Percentiles rank a stretch among this genome's conserved stretches.
Conservation (phyloP, 192 early-diverging fungal species). For the Gonapodya sp. region DNA sequence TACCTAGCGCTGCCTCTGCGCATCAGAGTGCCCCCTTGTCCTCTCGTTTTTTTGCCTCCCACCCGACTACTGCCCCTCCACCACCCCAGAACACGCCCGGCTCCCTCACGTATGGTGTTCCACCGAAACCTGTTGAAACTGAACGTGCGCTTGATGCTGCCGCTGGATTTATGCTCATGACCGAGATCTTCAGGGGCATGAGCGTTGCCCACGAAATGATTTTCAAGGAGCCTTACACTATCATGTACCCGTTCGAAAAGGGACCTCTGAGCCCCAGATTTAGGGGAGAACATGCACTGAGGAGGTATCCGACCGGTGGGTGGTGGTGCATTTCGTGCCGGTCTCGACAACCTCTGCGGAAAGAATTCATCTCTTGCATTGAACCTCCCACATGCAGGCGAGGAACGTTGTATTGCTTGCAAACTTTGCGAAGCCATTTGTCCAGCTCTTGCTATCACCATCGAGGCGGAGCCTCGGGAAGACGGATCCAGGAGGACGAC, state of each 20-base stretch:
- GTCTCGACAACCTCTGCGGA: constrained; percentile 1
- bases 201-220: constrained; percentile 86
- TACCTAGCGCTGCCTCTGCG: background rate
- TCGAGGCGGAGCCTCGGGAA: constrained; percentile 91
- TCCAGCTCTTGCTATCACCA: constrained; percentile 96
- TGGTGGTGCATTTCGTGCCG: background rate
- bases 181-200: constrained; percentile 84
- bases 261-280: constrained; percentile 85
- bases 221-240: constrained; percentile 91
- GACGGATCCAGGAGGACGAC: constrained; percentile 91
- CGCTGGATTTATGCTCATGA: constrained; percentile 77
- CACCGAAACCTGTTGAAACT: background rate
- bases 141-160: constrained; percentile 34
- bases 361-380: background rate
- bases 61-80: background rate
- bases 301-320: constrained; percentile 85
- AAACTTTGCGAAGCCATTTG: constrained; percentile 97
- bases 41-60: background rate
- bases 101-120: background rate
- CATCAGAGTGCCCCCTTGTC: background rate
- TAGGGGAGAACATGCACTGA: constrained; percentile 91
- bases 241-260: constrained; percentile 95
- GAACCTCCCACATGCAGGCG: constrained; percentile 40
- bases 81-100: background rate
- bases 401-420: constrained; percentile 98